Evolutionary conservation across 208 protist species (phyloP).

Genomic region (Acanthamoeba divionensis): DNA sequence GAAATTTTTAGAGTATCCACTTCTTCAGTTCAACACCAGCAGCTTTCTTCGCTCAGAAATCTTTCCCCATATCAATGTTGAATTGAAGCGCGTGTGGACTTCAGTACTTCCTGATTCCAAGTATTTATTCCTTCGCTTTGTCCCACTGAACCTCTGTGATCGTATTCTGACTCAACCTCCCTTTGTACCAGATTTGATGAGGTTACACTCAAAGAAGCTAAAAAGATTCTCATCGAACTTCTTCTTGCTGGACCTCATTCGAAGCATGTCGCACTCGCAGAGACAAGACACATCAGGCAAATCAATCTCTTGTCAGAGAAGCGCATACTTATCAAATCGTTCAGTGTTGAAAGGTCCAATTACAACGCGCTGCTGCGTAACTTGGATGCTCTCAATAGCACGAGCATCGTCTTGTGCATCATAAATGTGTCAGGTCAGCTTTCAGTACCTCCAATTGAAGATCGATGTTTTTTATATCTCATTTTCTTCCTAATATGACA

Average conservation of each 20-base stretch:
- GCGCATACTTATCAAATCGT: background rate
- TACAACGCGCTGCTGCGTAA: background rate
- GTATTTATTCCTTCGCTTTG: background rate
- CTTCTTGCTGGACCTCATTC: background rate
- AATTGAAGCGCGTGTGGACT: background rate
- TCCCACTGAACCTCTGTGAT: background rate
- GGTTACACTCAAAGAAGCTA: background rate
- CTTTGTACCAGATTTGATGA: too few relatives aligned
- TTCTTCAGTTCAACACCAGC: background rate
- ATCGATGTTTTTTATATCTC: background rate
- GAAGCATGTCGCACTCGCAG: background rate
- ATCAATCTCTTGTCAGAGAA: background rate
- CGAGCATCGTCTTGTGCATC: background rate
- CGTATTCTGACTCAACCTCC: too few relatives aligned
- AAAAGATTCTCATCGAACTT: background rate
- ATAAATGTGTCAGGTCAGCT: background rate
- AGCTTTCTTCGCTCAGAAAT: background rate
- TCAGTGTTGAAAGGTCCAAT: background rate
- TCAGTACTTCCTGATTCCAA: background rate
- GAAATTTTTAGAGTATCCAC: background rate
- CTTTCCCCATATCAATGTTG: background rate
- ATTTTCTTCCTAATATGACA: background rate
- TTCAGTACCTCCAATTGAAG: background rate
- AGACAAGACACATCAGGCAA: background rate
- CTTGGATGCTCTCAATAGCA: background rate